phyloP scores from a whole-genome alignment of 75 land plant species.

The Pinus taeda region DNA sequence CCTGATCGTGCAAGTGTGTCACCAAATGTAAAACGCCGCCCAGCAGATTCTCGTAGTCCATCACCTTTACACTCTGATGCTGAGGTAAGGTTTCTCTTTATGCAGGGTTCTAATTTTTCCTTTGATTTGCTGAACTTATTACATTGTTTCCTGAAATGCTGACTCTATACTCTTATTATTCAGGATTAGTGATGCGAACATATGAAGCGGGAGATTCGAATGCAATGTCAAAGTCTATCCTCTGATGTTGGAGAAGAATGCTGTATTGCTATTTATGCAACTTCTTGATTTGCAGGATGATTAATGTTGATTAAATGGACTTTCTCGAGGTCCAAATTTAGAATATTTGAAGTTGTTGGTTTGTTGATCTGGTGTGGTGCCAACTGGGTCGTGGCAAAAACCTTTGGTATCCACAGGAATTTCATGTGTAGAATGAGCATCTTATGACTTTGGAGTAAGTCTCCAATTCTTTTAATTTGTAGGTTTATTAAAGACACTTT shows the following conservation, averaged over 20 bases:
- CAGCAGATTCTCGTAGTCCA: constrained; percentile 1
- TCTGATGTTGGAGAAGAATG: no score
- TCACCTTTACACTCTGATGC: constrained; percentile 8
- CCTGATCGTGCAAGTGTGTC: not conserved
- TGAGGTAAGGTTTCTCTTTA: not conserved
- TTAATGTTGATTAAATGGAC: constrained; percentile 6
- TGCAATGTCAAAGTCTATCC: not conserved
- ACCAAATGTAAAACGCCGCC: not conserved
- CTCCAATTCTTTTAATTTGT: constrained; percentile 8
- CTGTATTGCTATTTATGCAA: no score
- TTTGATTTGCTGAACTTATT: not conserved
- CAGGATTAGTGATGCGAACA: not conserved
- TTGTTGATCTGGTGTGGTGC: constrained; percentile 8
- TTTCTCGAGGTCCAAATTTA: not conserved
- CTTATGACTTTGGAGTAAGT: constrained; percentile 12
- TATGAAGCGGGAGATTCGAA: not conserved
- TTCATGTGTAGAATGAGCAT: constrained; percentile 6
- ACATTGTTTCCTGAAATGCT: not conserved
- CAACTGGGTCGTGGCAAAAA: constrained; percentile 7
- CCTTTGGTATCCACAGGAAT: constrained; percentile 6
- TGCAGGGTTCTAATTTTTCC: not conserved
- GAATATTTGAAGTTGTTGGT: constrained; percentile 8
- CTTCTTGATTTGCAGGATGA: constrained; percentile 10
- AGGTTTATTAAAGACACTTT: not conserved
- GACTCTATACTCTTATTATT: not conserved